These are phyloP conservation scores for Phialophora tarda DNA, from an alignment of 2,329 filamentous ascomycete species.

Conservation along the genomic window DNA sequence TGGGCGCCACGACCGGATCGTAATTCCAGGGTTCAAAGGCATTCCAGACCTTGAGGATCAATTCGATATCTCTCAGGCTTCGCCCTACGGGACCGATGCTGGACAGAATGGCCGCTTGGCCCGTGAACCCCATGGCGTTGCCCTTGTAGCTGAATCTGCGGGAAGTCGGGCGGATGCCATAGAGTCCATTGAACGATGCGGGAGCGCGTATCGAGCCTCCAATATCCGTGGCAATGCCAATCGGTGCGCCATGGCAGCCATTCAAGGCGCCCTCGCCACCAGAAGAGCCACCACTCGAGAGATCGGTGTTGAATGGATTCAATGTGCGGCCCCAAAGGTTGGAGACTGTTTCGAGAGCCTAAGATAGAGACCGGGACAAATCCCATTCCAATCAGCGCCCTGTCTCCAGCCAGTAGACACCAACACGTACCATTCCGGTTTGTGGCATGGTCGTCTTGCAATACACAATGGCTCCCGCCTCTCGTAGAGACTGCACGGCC, in stretches of 20 bases:
- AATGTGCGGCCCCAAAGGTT: conserved; percentile 56
- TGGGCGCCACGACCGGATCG: conserved; percentile 57
- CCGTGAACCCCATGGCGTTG: conserved; percentile 15
- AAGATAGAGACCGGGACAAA: background rate
- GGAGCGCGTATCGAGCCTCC: conserved; percentile 61
- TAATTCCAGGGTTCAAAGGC: conserved; percentile 59
- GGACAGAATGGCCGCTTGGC: conserved; percentile 50
- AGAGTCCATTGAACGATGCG: conserved; percentile 57
- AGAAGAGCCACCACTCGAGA: conserved; percentile 55
- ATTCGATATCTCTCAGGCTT: conserved; percentile 10
- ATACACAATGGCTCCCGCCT: conserved; percentile 56
- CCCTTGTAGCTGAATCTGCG: conserved; percentile 41
- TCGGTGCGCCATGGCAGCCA: conserved; percentile 54
- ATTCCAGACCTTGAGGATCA: conserved; percentile 2
- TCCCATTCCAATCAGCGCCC: conserved; percentile 37
- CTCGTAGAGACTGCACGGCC: conserved; percentile 40
- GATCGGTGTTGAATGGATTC: conserved; percentile 59
- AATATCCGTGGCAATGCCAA: conserved; percentile 62
- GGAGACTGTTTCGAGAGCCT: conserved; percentile 57
- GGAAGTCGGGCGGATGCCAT: conserved; percentile 48
- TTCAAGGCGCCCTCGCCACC: conserved; percentile 61
- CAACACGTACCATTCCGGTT: conserved; percentile 47
- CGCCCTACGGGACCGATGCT: conserved; percentile 32
- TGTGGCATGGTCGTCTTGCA: conserved; percentile 61
- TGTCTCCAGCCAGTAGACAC: background rate